Percentiles rank a stretch among this genome's conserved stretches.
phyloP scores from a whole-genome alignment of 2,329 filamentous ascomycete species.

The Fusarium euwallaceae region DNA sequence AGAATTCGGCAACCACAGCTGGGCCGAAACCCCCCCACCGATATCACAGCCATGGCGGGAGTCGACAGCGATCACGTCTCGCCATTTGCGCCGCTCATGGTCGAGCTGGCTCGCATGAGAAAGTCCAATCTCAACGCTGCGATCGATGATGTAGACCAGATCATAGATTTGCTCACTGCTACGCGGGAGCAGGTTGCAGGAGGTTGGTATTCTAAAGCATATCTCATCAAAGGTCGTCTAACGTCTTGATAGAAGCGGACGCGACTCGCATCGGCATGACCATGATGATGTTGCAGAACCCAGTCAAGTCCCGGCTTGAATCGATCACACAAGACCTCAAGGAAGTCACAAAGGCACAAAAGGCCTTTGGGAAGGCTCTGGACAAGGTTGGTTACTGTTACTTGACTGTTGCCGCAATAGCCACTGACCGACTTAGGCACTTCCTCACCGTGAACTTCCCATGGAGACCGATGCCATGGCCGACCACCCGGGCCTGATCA shows the following conservation, averaged over 20 bases:
- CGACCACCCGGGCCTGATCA: conserved; percentile 81
- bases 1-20: not conserved
- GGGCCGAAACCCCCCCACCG: conserved; percentile 10
- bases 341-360: conserved; percentile 84
- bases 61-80: conserved; percentile 55
- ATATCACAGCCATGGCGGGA: conserved; percentile 49
- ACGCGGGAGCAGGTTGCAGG: conserved; percentile 80
- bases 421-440: conserved; percentile 49
- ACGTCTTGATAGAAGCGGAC: conserved; percentile 49
- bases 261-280: conserved; percentile 76
- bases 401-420: not conserved
- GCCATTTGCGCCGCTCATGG: conserved; percentile 71
- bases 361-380: conserved; percentile 85
- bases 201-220: conserved; percentile 59
- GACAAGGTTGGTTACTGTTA: conserved; percentile 72
- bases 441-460: conserved; percentile 72
- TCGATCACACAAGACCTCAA: conserved; percentile 84
- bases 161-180: conserved; percentile 80
- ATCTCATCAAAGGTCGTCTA: conserved; percentile 14
- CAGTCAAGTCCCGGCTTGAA: conserved; percentile 85
- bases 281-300: conserved; percentile 87
- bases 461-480: conserved; percentile 86
- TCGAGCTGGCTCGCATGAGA: conserved; percentile 80
- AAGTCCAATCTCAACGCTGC: conserved; percentile 77
- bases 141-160: conserved; percentile 83